A percentile compares a stretch with the other conserved stretches of the same genome.
These are phyloP conservation scores for Penicillium sp. DNA, from an alignment of 2,329 filamentous ascomycete genomes.

Conservation along the genomic window DNA sequence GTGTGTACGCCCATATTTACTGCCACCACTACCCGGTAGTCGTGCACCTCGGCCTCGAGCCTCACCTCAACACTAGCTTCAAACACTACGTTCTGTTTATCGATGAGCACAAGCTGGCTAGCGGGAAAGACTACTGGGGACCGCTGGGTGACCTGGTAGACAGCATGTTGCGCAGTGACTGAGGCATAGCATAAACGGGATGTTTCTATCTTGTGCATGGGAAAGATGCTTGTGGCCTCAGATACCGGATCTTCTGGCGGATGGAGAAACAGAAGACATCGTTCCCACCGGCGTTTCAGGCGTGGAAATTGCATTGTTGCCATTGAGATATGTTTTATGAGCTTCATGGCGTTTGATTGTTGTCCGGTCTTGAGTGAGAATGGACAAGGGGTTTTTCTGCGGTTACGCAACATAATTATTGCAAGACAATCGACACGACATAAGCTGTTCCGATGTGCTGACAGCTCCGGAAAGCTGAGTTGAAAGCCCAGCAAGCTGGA, in stretches of 20 bases:
- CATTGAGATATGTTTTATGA: conserved; percentile 8
- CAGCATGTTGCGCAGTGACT: conserved; percentile 94
- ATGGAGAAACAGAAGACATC: conserved; percentile 2
- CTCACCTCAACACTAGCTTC: conserved; percentile 97
- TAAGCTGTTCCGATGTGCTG: neutral
- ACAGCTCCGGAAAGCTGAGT: neutral
- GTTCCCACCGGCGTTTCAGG: conserved; percentile 20
- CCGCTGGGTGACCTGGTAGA: conserved; percentile 92
- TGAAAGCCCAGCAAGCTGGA: neutral
- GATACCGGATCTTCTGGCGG: neutral
- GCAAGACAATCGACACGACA: neutral
- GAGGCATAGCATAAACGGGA: conserved; percentile 20
- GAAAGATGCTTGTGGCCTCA: conserved; percentile 6
- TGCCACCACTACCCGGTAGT: conserved; percentile 99
- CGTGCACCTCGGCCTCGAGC: conserved; percentile 88
- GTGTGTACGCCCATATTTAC: conserved; percentile 98
- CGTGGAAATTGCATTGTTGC: conserved; percentile 16
- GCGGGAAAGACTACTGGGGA: conserved; percentile 95
- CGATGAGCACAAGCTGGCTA: conserved; percentile 88
- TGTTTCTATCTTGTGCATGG: conserved; percentile 13
- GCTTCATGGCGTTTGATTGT: conserved; percentile 7
- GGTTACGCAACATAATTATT: neutral
- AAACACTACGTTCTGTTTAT: conserved; percentile 99
- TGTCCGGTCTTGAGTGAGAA: neutral
- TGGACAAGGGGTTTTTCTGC: neutral